Evolutionary conservation across 2,329 filamentous ascomycete species (phyloP), one percentile per base, ranked within the genome.

Genomic region (Fonsecaea nubica): DNA sequence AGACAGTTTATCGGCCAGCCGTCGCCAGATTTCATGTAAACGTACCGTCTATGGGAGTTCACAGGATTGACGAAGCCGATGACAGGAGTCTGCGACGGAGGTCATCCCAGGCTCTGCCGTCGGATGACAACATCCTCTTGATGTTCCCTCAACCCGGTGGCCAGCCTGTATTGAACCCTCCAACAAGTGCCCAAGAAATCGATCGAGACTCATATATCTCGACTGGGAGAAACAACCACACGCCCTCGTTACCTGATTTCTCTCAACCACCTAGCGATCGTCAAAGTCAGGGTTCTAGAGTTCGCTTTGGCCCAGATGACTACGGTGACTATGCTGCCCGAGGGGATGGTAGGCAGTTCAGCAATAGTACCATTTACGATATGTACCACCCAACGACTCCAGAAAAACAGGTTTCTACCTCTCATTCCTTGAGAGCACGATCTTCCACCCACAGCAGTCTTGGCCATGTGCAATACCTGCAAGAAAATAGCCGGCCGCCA

Each of bases 101-200:
- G 36, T 71, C 69, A n/a, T 71, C 71, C 15, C 67, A 70, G 40
- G 59, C 66, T 30, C 66, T 72, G 12, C 40, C 71, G 15, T 42
- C 59, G 15, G 68, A 70, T n/a, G 71, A 71, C 63, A 70, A 71
- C 40, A 68, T 71, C 18, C 38, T 68, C 15, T 40, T 70, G n/a
- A 58, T 72, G 21, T 71, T 69, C 33, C 62, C 69, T 56, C 45
- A 58, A 40, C 65, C 63, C 33, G 66, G 62, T 7, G 64, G 63
- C 9, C 57, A 53, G 38, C 53, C 58, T 2, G 62, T 38, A 10
- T 6, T 35, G 30, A 21, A 52, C 13, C 25, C 25, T 10, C 45
- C 48, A n/a, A 35, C 68, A 13, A 32, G n/a, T 12, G 35, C 48
- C n/a, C 45, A 56, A 54, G 62, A 65, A 12, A 42, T 48, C 7